These are phyloP conservation scores for Citrus mangshanensis DNA, from an alignment of 345 rosid genomes.

Conservation along the genomic window DNA sequence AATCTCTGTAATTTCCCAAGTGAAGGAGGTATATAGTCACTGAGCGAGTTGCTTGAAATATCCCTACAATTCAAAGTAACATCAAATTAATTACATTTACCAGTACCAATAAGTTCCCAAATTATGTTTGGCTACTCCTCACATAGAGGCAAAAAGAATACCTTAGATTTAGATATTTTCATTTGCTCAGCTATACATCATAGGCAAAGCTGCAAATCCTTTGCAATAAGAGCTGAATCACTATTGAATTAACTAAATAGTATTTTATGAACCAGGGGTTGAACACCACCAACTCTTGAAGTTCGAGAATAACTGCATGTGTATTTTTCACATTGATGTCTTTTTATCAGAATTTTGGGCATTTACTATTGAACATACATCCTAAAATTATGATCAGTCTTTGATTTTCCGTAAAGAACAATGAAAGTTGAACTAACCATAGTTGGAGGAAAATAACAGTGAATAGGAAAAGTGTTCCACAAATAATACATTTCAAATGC, in stretches of 20 bases:
- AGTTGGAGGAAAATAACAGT: not conserved
- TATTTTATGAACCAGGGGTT: not conserved
- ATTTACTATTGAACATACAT: not conserved
- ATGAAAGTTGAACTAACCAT: not conserved
- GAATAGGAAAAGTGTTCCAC: not conserved
- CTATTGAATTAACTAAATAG: not conserved
- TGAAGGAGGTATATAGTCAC: slow-evolving; percentile 72
- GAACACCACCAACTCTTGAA: not conserved
- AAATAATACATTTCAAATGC: not conserved
- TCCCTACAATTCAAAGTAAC: slow-evolving; percentile 43
- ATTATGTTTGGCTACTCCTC: not conserved
- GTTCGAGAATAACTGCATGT: not conserved
- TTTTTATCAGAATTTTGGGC: not conserved
- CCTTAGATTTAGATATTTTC: not conserved
- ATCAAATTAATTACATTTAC: not conserved
- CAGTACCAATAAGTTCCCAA: not conserved
- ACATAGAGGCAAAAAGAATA: not conserved
- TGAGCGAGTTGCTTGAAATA: slow-evolving; percentile 73
- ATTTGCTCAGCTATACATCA: not conserved
- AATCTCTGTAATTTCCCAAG: slow-evolving; percentile 70
- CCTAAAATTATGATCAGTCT: not conserved
- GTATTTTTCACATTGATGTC: not conserved
- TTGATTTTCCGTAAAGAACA: not conserved
- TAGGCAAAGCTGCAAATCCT: not conserved
- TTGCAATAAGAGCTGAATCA: not conserved